Conservation (phyloP, 192 early-diverging fungal genomes). For the Ramicandelaber brevisporus region DNA sequence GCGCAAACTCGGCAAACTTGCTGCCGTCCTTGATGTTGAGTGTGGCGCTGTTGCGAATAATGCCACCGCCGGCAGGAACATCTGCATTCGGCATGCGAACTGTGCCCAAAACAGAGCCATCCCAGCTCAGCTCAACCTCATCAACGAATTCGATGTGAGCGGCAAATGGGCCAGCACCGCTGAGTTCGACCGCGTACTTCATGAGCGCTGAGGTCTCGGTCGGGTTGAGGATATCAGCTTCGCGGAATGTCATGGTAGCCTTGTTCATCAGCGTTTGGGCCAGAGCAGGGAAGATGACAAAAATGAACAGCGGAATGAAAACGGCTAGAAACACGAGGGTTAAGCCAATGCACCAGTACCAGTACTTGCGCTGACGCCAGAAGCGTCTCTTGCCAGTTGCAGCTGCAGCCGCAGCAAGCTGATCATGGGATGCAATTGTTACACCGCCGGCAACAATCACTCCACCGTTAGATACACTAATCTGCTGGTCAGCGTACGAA, state of each 20-base stretch:
- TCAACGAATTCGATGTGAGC: slow-evolving; percentile 19
- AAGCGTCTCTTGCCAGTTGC: slow-evolving; percentile 6
- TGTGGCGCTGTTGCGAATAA: slow-evolving; percentile 6
- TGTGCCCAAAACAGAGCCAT: slow-evolving; percentile 11
- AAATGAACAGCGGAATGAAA: slow-evolving; percentile 17
- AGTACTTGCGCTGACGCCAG: slow-evolving; percentile 22
- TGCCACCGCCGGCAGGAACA: slow-evolving; percentile 20
- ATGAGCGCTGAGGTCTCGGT: slow-evolving; percentile 11
- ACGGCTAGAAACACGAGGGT: slow-evolving; percentile 17
- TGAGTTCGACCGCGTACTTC: slow-evolving; percentile 11
- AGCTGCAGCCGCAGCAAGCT: too few relatives aligned
- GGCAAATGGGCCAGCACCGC: slow-evolving; percentile 20
- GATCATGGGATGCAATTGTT: too few relatives aligned
- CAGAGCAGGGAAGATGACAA: slow-evolving; percentile 23
- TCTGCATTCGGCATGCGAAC: slow-evolving; percentile 10
- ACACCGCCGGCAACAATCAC: too few relatives aligned
- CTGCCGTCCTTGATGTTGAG: slow-evolving; percentile 14
- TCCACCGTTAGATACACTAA: too few relatives aligned
- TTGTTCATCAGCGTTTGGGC: slow-evolving; percentile 19
- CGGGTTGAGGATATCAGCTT: slow-evolving; percentile 12
- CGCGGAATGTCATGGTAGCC: slow-evolving; percentile 9
- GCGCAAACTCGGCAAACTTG: slow-evolving; percentile 17
- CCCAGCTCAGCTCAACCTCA: slow-evolving; percentile 13
- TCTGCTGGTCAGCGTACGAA: too few relatives aligned
- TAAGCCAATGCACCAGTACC: slow-evolving; percentile 21